Base-by-base conservation (phyloP, 1,139 yeast genomes). In the Hyphopichia fennica region DNA sequence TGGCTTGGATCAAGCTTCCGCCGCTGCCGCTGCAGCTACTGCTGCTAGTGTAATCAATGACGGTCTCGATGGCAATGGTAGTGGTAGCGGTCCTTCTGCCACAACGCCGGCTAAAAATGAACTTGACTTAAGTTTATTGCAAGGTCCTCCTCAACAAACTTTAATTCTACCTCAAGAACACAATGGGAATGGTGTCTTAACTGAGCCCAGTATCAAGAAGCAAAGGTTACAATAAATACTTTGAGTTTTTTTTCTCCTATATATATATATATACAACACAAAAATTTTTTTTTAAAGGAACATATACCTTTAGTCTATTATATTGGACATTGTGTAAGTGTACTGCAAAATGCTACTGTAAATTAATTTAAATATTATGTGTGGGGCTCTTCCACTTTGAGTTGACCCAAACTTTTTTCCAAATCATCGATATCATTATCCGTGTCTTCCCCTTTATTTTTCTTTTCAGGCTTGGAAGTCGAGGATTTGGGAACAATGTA, bases 181-280 rank as follows among this genome's bases (percentile, higher is more conserved):
- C 13, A 35, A 29, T 31, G 33, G 14, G 9, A 35, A 33, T 16
- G 37, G 34, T 9, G 28, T 23, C 8, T 35, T 39, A 45, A 23
- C 39, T 3, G 53, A 52, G 9, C 49, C 49, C 11, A 23, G 41
- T 14, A 30, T 47, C 29, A 54, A 56, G 42, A 55, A 52, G 43
- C 58, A 47, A 37, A 43, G 58, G 36, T 43, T 54, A 17, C 32
- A 35, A 19, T 35, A 28, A 16, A 14, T 30, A 13, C 16, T 35
- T 16, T 39, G 22, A 10, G 30, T 18, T 15, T 35, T 35, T 31
- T 30, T 15, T 34, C 22, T 14, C 22, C 8, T 22, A 7, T 22
- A n/a, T n/a, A n/a, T n/a, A n/a, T n/a, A n/a, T n/a, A n/a, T n/a
- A n/a, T n/a, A n/a, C n/a, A n/a, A n/a, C n/a, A n/a, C n/a, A n/a